These are phyloP conservation scores for Thalassia testudinum DNA, from an alignment of 116 monocot genomes.

Conservation along the genomic window DNA sequence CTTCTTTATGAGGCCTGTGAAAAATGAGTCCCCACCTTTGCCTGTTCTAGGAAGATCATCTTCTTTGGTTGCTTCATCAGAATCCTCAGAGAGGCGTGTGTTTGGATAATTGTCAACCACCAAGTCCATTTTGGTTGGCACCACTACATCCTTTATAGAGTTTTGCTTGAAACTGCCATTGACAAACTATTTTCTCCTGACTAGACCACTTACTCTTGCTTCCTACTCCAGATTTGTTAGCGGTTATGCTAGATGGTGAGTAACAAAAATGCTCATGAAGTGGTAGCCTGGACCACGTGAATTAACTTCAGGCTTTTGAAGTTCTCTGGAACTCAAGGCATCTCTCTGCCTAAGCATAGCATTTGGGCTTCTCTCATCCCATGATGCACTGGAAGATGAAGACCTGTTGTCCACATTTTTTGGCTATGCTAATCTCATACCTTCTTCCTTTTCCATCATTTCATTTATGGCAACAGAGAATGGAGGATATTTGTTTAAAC, in stretches of 20 bases:
- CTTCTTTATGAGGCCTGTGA: slow-evolving; percentile 56
- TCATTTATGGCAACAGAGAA: too few species aligned
- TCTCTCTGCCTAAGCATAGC: slow-evolving; percentile 28
- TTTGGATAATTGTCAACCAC: slow-evolving; percentile 37
- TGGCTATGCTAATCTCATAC: neutral
- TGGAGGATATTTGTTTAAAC: too few species aligned
- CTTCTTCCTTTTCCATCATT: slow-evolving; percentile 8
- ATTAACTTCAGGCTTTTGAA: slow-evolving; percentile 10
- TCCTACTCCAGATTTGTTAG: slow-evolving; percentile 39
- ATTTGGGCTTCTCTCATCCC: slow-evolving; percentile 23
- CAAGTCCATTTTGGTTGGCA: slow-evolving; percentile 28
- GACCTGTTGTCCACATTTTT: slow-evolving; percentile 31
- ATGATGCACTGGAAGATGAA: slow-evolving; percentile 26
- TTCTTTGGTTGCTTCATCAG: slow-evolving; percentile 19
- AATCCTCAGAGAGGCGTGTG: slow-evolving; percentile 39
- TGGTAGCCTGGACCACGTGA: slow-evolving; percentile 27
- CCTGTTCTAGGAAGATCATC: slow-evolving; percentile 21
- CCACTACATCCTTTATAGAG: slow-evolving; percentile 36
- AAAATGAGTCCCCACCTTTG: slow-evolving; percentile 52
- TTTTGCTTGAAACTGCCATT: slow-evolving; percentile 43
- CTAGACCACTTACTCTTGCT: slow-evolving; percentile 47
- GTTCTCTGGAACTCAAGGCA: slow-evolving; percentile 20
- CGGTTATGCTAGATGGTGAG: slow-evolving; percentile 15
- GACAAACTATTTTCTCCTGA: slow-evolving; percentile 33
- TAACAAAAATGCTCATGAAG: slow-evolving; percentile 43